A percentile compares a stretch with the other conserved stretches of the same genome.
Evolutionary conservation across 1,139 yeast species (phyloP).

Genomic region (Lodderomyces oxycetoniae): DNA sequence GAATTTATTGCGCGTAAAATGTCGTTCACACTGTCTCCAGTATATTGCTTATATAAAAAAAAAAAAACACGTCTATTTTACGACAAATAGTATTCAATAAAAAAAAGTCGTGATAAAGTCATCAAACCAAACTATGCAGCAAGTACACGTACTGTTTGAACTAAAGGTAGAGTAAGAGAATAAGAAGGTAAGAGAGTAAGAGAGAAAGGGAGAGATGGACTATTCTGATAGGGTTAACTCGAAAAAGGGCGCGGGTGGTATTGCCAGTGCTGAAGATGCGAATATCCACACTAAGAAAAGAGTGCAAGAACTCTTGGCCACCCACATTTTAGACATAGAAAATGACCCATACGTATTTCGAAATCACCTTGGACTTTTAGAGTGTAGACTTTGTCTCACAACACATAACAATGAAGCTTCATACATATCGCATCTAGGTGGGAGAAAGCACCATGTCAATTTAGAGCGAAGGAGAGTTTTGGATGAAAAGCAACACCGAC

Average conservation of each 20-base stretch:
- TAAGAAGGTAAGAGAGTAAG: constrained; percentile 2
- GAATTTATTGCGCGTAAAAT: no score
- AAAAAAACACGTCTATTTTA: no score
- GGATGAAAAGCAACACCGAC: constrained; percentile 30
- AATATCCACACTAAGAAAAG: constrained; percentile 64
- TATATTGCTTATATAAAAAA: no score
- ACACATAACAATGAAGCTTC: constrained; percentile 73
- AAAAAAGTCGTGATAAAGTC: no score
- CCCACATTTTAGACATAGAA: constrained; percentile 58
- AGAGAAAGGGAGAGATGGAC: constrained; percentile 31
- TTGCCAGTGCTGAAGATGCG: constrained; percentile 64
- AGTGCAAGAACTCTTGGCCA: constrained; percentile 57
- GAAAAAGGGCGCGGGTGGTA: constrained; percentile 59
- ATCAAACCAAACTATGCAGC: no score
- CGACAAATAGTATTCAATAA: no score
- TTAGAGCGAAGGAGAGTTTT: constrained; percentile 52
- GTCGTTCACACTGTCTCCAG: no score
- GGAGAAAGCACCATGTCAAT: constrained; percentile 68
- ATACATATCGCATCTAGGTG: constrained; percentile 75
- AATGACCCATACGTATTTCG: constrained; percentile 74
- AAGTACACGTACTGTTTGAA: no score
- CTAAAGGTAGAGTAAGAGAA: background rate
- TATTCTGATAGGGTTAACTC: constrained; percentile 43
- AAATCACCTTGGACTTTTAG: constrained; percentile 69
- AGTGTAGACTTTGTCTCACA: constrained; percentile 73